Base-by-base conservation (phyloP, 805 yeast genomes). In the Nakazawaea ishiwadae region DNA sequence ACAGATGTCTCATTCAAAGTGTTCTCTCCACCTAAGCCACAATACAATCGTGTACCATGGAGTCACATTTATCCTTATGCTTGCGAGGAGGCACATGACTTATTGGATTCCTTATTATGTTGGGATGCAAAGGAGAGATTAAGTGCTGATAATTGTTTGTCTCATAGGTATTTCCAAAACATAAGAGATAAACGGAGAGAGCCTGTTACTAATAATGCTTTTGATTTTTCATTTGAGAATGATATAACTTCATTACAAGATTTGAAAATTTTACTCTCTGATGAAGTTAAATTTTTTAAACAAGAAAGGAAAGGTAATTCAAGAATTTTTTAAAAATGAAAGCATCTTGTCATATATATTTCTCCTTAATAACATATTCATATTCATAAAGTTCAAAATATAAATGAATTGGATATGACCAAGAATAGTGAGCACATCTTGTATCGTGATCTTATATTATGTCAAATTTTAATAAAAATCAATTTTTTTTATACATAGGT, bases 201-300 rank as follows among this genome's bases (percentile, higher is more conserved):
- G 55, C 76, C 83, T 0, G 58, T 40, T 2, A 71, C 82, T 43
- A 49, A 55, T 2, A 60, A 63, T 8, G 60, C 66, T 2, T 84
- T 88, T 52, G 81, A 83, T 53, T 84, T 83, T 51, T 70, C 77
- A 24, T 85, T 82, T 56, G 96, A 89, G 52, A 55, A 60, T 54
- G 52, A 54, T 32, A 46, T 47, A 11, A 49, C 49, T 8, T 56
- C 67, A 7, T 59, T 73, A 54, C 59, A 62, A 21, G 75, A 71
- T 14, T 60, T 79, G 55, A 77, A 75, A 49, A 55, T 60, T 4
- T 56, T 71, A 44, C 58, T 81, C 4, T 67, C 65, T 20, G 66
- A 68, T 11, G 88, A 81, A 54, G 84, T 80, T 3, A 63, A 63
- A 16, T 47, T 52, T 5, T 81, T 80, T 53, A 77, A 69, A 49